Percentiles rank a stretch among this genome's conserved stretches.
Conservation (phyloP, 1,139 yeast genomes). For the Yamadazyma conglobata region DNA sequence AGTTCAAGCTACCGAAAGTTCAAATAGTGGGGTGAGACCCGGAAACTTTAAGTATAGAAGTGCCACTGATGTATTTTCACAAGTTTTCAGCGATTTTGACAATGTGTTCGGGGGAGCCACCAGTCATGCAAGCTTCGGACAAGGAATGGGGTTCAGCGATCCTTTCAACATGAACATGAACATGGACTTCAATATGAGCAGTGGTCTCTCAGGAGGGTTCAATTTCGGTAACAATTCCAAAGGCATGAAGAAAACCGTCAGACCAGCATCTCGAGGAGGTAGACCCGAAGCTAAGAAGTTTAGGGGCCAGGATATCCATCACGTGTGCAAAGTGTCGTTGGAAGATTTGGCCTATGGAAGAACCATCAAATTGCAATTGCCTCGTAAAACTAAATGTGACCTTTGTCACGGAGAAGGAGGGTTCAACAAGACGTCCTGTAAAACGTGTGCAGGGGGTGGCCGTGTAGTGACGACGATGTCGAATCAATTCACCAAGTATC, state of each 20-base stretch:
- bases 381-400: conserved; percentile 33
- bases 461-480: conserved; percentile 28
- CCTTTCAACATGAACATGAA: conserved; percentile 10
- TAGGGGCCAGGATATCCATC: conserved; percentile 40
- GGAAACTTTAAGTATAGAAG: conserved; percentile 13
- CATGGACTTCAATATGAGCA: conserved; percentile 10
- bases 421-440: conserved; percentile 30
- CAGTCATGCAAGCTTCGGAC: neutral
- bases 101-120: conserved; percentile 24
- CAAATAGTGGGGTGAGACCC: conserved; percentile 6
- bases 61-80: conserved; percentile 34
- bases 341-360: conserved; percentile 40
- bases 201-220: conserved; percentile 2
- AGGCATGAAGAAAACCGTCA: conserved; percentile 20
- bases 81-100: conserved; percentile 37
- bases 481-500: conserved; percentile 32
- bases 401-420: conserved; percentile 40
- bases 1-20: conserved; percentile 11
- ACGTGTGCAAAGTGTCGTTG: conserved; percentile 35
- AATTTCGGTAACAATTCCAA: neutral
- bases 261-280: conserved; percentile 25
- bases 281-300: conserved; percentile 8
- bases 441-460: conserved; percentile 39
- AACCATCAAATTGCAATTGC: conserved; percentile 37
- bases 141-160: conserved; percentile 11